Evolutionary conservation across 169 alveolate genomes (phyloP), one percentile per base, ranked within the genome.

Genomic region (Cryptosporidium sp.): DNA sequence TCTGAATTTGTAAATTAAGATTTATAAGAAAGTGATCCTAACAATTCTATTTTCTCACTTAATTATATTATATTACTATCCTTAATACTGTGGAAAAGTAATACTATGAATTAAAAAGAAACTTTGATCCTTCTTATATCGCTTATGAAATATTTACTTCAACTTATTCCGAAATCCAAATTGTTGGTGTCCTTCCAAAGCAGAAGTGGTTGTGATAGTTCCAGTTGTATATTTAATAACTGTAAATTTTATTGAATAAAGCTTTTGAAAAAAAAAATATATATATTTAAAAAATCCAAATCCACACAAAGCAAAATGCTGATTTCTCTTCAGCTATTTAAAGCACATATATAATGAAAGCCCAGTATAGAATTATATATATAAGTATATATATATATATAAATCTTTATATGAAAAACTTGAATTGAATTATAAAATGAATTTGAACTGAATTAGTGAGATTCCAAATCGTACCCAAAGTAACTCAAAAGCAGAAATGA

Each of bases 261-360:
- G 35, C 26, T 26, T n/a, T 56, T 21, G 26, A 56, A 56, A 56
- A 56, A 37, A 6, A 16, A 51, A 16, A 4, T 51, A 52, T 18
- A 52, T 31, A 31, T 56, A n/a, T n/a, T 56, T 16, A 56, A 56
- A 56, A 56, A 56, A 56, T n/a, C 67, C 67, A 65, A 37, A 65
- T 65, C 26, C 53, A 37, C 26, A 65, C 44, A 65, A 62, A 65
- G 18, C 72, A 31, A 65, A 65, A 33, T 65, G 72, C 71, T 62
- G 71, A 62, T 18, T 35, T 65, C 52, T 29, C 29, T 35, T 65
- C 29, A 65, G 42, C 72, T 65, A 26, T 33, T 31, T 31, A 31
- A 35, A 35, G 71, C 48, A 62, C 71, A 62, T 62, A 62, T 53
- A 31, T 29, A 18, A 58, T 58, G 68, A 56, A 56, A 8, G 26